phyloP scores from a whole-genome alignment of 148 eudicot species.

The Linanthus parryae region DNA sequence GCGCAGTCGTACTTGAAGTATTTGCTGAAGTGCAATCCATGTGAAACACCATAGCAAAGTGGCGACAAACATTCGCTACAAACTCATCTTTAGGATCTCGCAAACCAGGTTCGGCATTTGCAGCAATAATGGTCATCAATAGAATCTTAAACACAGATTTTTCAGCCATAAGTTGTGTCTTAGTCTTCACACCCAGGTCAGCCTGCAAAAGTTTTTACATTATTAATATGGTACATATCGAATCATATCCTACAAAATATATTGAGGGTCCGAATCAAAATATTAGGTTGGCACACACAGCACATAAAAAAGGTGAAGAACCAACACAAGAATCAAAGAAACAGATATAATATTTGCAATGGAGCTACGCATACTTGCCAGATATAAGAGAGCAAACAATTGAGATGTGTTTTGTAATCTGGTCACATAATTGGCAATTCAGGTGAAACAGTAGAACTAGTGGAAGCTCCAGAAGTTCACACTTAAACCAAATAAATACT shows the following conservation, averaged over 20 bases:
- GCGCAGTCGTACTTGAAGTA: conserved; percentile 34
- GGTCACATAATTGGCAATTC: background rate
- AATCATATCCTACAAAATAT: too few species aligned
- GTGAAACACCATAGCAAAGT: conserved; percentile 89
- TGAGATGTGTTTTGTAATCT: too few species aligned
- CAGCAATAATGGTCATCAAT: conserved; percentile 80
- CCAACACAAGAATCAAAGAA: background rate
- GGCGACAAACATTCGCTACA: conserved; percentile 70
- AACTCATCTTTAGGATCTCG: conserved; percentile 69
- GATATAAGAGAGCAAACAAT: background rate
- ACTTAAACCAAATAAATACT: too few species aligned
- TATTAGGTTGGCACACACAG: background rate
- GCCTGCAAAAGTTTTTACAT: conserved; percentile 44
- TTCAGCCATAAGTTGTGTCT: conserved; percentile 98
- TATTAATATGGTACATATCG: background rate
- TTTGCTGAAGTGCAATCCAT: conserved; percentile 46
- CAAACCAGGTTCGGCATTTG: conserved; percentile 83
- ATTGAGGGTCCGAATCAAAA: too few species aligned
- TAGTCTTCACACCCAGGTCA: conserved; percentile 94
- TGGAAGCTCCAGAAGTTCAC: background rate
- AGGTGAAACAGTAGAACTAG: conserved; percentile 1
- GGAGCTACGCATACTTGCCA: background rate
- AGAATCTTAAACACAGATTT: conserved; percentile 91
- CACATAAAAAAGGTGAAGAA: background rate
- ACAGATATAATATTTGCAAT: background rate